Evolutionary conservation across 345 rosid genomes (phyloP).

Genomic region (Corchorus capsularis): DNA sequence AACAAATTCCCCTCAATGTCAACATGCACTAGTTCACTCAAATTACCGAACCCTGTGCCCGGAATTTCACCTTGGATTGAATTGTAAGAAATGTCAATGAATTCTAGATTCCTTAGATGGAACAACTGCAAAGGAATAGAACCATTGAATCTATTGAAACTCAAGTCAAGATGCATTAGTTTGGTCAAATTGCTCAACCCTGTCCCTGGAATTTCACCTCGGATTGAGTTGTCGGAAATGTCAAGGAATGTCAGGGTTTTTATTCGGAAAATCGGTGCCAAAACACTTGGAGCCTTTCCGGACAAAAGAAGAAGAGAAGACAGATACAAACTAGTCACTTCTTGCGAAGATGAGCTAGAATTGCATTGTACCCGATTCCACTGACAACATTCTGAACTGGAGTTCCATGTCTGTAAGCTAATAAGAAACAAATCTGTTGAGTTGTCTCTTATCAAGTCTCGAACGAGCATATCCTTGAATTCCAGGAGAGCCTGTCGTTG

Average conservation of each 20-base stretch:
- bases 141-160: no score
- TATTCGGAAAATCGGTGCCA: conserved; percentile 17
- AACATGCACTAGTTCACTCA: conserved; percentile 33
- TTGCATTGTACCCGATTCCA: conserved; percentile 22
- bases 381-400: conserved; percentile 24
- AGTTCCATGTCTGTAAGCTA: conserved; percentile 22
- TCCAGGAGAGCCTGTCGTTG: conserved; percentile 30
- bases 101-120: no score
- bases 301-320: background rate
- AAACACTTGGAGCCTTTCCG: conserved; percentile 14
- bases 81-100: conserved; percentile 17
- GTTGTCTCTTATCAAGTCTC: background rate
- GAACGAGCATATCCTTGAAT: conserved; percentile 18
- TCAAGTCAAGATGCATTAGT: no score
- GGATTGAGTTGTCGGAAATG: no score
- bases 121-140: no score
- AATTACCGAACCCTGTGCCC: conserved; percentile 34
- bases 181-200: no score
- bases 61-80: conserved; percentile 33
- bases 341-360: conserved; percentile 2
- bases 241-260: conserved; percentile 13
- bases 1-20: conserved; percentile 29
- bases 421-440: background rate
- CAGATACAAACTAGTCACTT: conserved; percentile 17
- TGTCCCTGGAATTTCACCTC: no score